Evolutionary conservation across 139 green algal species (phyloP).

Genomic region (Chlamydomonas sp.): DNA sequence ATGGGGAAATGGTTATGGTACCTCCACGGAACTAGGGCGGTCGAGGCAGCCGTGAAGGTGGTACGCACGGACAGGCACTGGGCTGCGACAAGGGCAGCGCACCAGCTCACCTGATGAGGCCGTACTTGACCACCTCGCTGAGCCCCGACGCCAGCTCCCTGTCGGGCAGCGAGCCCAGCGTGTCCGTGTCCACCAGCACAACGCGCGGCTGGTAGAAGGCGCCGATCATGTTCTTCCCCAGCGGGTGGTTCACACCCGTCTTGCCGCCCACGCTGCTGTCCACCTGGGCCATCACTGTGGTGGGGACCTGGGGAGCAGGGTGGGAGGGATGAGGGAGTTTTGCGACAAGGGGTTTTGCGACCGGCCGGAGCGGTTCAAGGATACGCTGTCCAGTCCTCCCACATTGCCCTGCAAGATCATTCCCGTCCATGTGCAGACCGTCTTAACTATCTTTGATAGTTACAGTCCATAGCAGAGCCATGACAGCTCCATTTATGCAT

Average conservation of each 20-base stretch:
- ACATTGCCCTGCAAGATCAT: no score
- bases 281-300: slow-evolving; percentile 98
- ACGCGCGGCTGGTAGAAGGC: slow-evolving; percentile 94
- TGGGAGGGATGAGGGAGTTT: not conserved
- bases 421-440: no score
- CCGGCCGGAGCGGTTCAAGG: not conserved
- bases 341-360: not conserved
- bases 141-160: slow-evolving; percentile 92
- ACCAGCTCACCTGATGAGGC: slow-evolving; percentile 80
- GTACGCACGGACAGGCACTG: no score
- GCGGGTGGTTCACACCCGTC: slow-evolving; percentile 97
- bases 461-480: no score
- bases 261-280: slow-evolving; percentile 99
- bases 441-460: no score
- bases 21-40: no score
- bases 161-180: slow-evolving; percentile 90
- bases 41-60: no score
- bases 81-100: no score
- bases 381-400: no score
- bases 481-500: no score
- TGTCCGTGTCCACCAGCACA: slow-evolving; percentile 94
- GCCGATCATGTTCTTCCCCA: slow-evolving; percentile 99
- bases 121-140: slow-evolving; percentile 99
- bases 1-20: no score
- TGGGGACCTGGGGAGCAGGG: slow-evolving; percentile 80